Base-by-base conservation (phyloP, 768 basidiomycete species). In the Pilatotrama ljubarskyi region DNA sequence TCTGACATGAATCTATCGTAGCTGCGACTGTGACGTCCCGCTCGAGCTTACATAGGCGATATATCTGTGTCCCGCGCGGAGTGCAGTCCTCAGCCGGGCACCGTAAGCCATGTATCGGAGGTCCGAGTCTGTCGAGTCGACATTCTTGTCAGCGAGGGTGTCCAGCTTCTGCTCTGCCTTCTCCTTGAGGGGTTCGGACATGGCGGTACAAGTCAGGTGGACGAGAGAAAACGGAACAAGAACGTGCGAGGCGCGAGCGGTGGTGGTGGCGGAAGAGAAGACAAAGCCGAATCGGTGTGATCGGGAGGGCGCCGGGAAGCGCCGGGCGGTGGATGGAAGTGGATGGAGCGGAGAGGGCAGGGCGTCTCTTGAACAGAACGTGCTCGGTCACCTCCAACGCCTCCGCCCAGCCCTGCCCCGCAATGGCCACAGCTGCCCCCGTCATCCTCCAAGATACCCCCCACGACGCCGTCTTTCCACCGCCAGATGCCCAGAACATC, bases 41-140 rank as follows among this genome's bases (percentile, higher is more conserved):
- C n/a, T 18, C 25, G 41, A 61, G 75, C 81, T 59, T 76, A 88
- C 88, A 74, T 91, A 93, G 63, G 90, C 90, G 58, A 93, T 73
- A 68, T 94, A 94, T 18, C 91, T 81, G 15, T 82, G 76, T 15
- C 81, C 72, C 17, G 90, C 87, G 22, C 88, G 80, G 54, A 93
- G 72, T 37, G 88, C 90, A 0, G 91, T 93, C 61, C 90, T 78
- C 25, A 93, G 72, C 58, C 91, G 87, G 29, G 89, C 85, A 71
- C 82, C 88, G 70, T 92, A 93, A 5, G 90, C 90, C 76, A 87
- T 75, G 68, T 90, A 89, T 18, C 88, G 82, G 40, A 88, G 65
- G 8, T 87, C 82, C 0, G 87, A 85, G 68, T 92, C 87, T 18
- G 81, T 84, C 14, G 82, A 83, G 73, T 88, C 83, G 26, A 77